A percentile compares a stretch with the other conserved stretches of the same genome.
These are phyloP conservation scores for Aspergillus niger DNA, from an alignment of 2,329 filamentous ascomycete species.

Conservation along the genomic window DNA sequence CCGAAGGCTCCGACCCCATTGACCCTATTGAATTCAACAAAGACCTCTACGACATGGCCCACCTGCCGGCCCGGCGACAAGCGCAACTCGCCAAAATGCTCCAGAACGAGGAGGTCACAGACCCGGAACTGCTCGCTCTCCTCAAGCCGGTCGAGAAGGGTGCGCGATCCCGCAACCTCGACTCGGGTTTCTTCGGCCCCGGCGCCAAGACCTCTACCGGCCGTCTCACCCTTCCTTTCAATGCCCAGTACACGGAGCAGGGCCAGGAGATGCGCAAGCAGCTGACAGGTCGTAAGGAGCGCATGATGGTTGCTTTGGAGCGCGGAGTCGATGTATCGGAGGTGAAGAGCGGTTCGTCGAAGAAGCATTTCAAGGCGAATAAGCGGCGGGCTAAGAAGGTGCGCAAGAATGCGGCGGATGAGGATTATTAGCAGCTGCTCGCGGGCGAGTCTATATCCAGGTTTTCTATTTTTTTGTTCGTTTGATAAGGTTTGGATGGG, in stretches of 20 bases:
- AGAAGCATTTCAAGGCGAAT: conserved; percentile 72
- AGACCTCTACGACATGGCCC: conserved; percentile 80
- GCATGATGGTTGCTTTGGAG: conserved; percentile 76
- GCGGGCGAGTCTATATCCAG: conserved; percentile 24
- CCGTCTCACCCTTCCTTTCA: conserved; percentile 79
- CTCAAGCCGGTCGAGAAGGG: conserved; percentile 49
- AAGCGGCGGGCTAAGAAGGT: conserved; percentile 39
- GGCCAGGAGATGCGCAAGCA: conserved; percentile 71
- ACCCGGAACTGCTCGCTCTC: conserved; percentile 21
- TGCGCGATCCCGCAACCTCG: conserved; percentile 73
- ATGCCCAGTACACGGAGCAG: conserved; percentile 83
- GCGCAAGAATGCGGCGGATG: conserved; percentile 32
- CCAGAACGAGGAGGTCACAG: conserved; percentile 18
- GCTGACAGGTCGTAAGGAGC: conserved; percentile 79
- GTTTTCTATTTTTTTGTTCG: conserved; percentile 12
- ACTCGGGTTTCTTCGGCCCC: conserved; percentile 84
- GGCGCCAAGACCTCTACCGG: conserved; percentile 60
- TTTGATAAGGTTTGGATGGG: conserved; percentile 11
- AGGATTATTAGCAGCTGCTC: conserved; percentile 31
- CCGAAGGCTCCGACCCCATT: conserved; percentile 47
- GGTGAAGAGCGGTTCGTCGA: conserved; percentile 61
- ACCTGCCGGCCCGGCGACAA: conserved; percentile 80
- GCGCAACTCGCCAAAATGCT: conserved; percentile 54
- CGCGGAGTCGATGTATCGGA: conserved; percentile 82
- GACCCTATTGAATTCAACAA: conserved; percentile 79